Evolutionary conservation across 164 flowering plant genomes (phyloP).

Genomic region (Tinospora cordifolia): DNA sequence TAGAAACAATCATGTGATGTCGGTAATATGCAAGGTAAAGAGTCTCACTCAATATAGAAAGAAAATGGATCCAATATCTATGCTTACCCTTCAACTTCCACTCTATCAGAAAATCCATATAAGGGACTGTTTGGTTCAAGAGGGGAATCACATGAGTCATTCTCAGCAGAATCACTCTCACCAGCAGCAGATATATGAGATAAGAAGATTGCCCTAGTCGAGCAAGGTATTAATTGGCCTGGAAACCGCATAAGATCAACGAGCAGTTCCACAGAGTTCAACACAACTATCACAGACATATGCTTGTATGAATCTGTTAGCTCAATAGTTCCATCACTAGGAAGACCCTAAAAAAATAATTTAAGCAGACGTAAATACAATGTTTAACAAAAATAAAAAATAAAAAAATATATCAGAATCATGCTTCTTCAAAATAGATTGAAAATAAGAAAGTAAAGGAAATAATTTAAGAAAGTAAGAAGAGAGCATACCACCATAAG

Average conservation of each 20-base stretch:
- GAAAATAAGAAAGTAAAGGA: neutral
- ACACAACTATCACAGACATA: slow-evolving; percentile 78
- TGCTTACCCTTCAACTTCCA: slow-evolving; percentile 63
- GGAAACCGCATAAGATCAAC: slow-evolving; percentile 97
- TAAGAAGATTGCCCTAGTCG: slow-evolving; percentile 74
- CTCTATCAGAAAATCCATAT: slow-evolving; percentile 64
- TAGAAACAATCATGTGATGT: neutral
- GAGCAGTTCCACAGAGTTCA: slow-evolving; percentile 79
- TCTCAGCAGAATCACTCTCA: slow-evolving; percentile 98
- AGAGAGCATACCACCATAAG: slow-evolving; percentile 66
- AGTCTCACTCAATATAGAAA: neutral
- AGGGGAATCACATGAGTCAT: slow-evolving; percentile 99
- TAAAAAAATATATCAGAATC: neutral
- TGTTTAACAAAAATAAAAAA: neutral
- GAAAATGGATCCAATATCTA: neutral
- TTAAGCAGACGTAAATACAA: neutral
- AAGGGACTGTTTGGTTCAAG: slow-evolving; percentile 97
- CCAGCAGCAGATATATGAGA: slow-evolving; percentile 89
- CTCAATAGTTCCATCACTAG: slow-evolving; percentile 60
- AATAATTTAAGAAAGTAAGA: neutral
- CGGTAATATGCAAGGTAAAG: neutral
- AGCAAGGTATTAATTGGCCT: slow-evolving; percentile 79
- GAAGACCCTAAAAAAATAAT: slow-evolving; percentile 59
- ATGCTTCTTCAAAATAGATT: neutral
- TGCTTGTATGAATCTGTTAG: slow-evolving; percentile 72